Evolutionary conservation across 2,329 filamentous ascomycete species (phyloP), one percentile per base, ranked within the genome.

Genomic region (Penicillium palitans): DNA sequence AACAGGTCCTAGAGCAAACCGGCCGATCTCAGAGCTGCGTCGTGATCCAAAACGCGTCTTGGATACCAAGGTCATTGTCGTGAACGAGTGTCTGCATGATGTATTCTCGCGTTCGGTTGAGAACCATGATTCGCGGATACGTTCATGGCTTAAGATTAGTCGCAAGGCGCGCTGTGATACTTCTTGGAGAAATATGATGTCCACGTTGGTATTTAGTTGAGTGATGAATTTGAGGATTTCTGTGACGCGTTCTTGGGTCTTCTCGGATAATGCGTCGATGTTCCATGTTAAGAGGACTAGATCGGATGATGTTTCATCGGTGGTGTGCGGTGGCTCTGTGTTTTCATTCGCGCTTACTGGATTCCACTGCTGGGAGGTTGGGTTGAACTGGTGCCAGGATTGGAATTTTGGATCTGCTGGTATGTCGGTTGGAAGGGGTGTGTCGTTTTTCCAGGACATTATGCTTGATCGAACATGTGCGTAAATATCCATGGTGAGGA

Each of bases 1-100:
- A 2, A 77, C 52, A 1, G 69, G 61, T 4, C 75, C 73, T 2
- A 74, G 60, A 2, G 33, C 35, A 29, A 44, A 50, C 7, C 45
- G 58, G 27, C 31, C n/a, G 3, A 2, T 15, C 74, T 37, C 8
- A 75, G 59, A 2, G 61, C 70, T 40, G 8, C 59, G 70, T 31
- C 4, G 9, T 1, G 17, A 6, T 13, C 6, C 17, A 51, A 50
- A 56, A 2, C 44, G 52, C 12, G 44, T 13, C 13, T 59, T 59
- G 2, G 44, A 59, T 9, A 56, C 33, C 13, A 61, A 24, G 5
- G 44, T 61, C 15, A 59, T 51, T 3, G 59, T 61, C 12, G 65
- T 62, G 54, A 73, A 76, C 0, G 60, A 35, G 19, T 67, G 58
- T 2, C 56, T 58, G 64, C 64, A 72, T 33, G 33, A 42, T 3